A percentile compares a stretch with the other conserved stretches of the same genome.
phyloP scores from a whole-genome alignment of 2,329 filamentous ascomycete genomes.

The Hyphodiscus sp. region DNA sequence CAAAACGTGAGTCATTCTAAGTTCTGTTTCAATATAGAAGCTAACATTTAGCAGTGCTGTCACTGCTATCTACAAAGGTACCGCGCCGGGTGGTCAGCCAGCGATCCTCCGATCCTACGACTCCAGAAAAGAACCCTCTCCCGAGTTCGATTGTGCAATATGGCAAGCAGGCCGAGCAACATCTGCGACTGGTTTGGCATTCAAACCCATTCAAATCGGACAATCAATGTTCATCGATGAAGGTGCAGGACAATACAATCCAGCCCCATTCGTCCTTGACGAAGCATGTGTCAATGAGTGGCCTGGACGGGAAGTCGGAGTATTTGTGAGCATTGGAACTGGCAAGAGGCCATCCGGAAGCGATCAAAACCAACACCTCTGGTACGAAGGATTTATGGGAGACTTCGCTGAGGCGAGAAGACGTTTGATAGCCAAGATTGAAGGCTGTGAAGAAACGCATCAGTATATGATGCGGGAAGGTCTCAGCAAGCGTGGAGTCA shows the following conservation, averaged over 20 bases:
- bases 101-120: constrained; percentile 88
- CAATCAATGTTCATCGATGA: constrained; percentile 94
- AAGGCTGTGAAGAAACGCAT: constrained; percentile 89
- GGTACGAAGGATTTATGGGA: constrained; percentile 92
- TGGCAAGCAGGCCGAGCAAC: constrained; percentile 98
- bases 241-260: constrained; percentile 86
- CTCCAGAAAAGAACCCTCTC: constrained; percentile 81
- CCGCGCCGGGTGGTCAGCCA: constrained; percentile 58
- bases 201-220: constrained; percentile 91
- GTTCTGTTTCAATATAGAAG: not conserved
- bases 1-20: constrained; percentile 65
- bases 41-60: constrained; percentile 60
- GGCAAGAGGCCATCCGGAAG: constrained; percentile 69
- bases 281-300: constrained; percentile 91
- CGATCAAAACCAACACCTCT: constrained; percentile 67
- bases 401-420: constrained; percentile 87
- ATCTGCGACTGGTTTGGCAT: constrained; percentile 81
- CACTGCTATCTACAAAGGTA: constrained; percentile 85
- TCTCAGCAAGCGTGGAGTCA: constrained; percentile 70
- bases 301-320: constrained; percentile 86
- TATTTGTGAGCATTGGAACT: constrained; percentile 91
- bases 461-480: constrained; percentile 77
- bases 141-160: constrained; percentile 89
- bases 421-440: constrained; percentile 83
- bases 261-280: constrained; percentile 75